A percentile compares a stretch with the other conserved stretches of the same genome.
These are phyloP conservation scores for Penicillium sp. DNA, from an alignment of 2,329 filamentous ascomycete genomes.

Conservation along the genomic window DNA sequence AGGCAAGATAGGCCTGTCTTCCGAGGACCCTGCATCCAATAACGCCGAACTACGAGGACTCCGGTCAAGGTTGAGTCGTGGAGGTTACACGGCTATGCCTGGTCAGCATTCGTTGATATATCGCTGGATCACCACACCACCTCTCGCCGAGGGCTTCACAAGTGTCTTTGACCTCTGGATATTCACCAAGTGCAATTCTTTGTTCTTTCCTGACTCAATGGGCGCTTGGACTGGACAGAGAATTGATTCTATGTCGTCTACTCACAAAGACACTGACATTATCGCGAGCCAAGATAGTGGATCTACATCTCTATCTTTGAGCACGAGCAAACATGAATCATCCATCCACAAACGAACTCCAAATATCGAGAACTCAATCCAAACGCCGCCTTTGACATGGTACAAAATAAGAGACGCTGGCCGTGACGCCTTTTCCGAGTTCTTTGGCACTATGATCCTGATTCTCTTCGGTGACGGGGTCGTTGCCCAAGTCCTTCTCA, in stretches of 20 bases:
- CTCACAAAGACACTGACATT: slow-evolving; percentile 18
- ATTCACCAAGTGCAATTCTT: no score
- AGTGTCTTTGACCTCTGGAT: no score
- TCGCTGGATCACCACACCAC: slow-evolving; percentile 4
- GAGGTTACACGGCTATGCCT: slow-evolving; percentile 23
- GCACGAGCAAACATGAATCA: slow-evolving; percentile 20
- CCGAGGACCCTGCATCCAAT: slow-evolving; percentile 19
- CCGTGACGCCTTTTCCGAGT: slow-evolving; percentile 67
- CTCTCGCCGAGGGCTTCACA: neutral
- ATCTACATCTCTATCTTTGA: slow-evolving; percentile 22
- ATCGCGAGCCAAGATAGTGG: slow-evolving; percentile 20
- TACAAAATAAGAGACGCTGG: slow-evolving; percentile 55
- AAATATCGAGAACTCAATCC: slow-evolving; percentile 6
- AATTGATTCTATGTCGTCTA: slow-evolving; percentile 20
- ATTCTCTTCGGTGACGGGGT: slow-evolving; percentile 73
- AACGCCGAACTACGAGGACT: slow-evolving; percentile 7
- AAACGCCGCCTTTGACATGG: slow-evolving; percentile 51
- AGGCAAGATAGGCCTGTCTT: slow-evolving; percentile 7
- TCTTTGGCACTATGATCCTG: slow-evolving; percentile 70
- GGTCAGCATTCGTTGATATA: slow-evolving; percentile 20
- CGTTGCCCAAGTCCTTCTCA: slow-evolving; percentile 70
- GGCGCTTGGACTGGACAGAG: slow-evolving; percentile 9
- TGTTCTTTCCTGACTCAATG: no score
- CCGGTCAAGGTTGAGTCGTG: slow-evolving; percentile 4
- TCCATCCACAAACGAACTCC: slow-evolving; percentile 20